Base-by-base conservation (phyloP, 345 rosid species). In the Ricinus communis region DNA sequence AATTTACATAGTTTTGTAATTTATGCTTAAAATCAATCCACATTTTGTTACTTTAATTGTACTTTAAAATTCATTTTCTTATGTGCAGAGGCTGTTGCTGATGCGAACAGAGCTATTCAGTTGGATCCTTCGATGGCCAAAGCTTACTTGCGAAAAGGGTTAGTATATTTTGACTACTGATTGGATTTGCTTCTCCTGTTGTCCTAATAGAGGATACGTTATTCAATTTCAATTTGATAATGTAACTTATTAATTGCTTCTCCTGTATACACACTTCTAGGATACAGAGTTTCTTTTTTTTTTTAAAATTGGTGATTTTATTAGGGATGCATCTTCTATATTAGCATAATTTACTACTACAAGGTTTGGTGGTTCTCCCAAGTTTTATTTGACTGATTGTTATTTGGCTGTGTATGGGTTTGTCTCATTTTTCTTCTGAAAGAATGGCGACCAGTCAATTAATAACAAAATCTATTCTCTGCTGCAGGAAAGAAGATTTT, bases 101-200 rank as follows among this genome's bases (percentile, higher is more conserved):
- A 93, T 83, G 89, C 98, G 0, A 87, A 71, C 70, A 83, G 76
- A 81, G 95, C 99, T 33, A 85, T 93, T 63, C 86, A 84, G 80
- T 81, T 93, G 91, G 93, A 89, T 46, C 75, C 87, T 8, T 69
- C 85, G 7, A 58, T 88, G 90, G 60, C 90, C 21, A 96, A 87
- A 83, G 93, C 97, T 8, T 93, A 91, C 79, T 69, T 88, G 68
- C 88, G 98, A 41, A 96, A 93, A 67, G 99, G 85, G 99, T 93
- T 73, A 71, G 88, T 70, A 19, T 22, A 24, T 38, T 22, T 49
- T 15, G 4, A 8, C 43, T 36, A 15, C 22, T 47, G 45, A 11
- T 41, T 53, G 16, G 27, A 13, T 62, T 30, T 45, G 56, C 16
- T 12, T n/a, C n/a, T n/a, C n/a, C n/a, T n/a, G n/a, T n/a, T n/a